Base-by-base conservation (phyloP, 1,139 yeast genomes). In the Saccharomyces hybrid region DNA sequence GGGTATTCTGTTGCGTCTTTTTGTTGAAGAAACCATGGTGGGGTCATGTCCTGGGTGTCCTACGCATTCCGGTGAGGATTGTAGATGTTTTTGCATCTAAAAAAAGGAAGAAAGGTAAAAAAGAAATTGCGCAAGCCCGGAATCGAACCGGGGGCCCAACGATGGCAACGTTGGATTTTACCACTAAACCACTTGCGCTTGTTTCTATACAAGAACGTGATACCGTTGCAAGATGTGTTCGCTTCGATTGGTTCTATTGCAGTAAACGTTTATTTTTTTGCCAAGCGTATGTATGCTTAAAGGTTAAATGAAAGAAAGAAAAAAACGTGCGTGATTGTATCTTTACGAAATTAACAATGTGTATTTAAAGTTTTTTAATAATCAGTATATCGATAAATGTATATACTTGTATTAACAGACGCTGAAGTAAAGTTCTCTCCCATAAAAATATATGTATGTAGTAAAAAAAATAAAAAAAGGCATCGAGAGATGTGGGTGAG, bases 121-220 rank as follows among this genome's bases (percentile, higher is more conserved):
- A 26, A 11, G 23, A 51, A 34, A 47, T 52, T 52, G 54, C 54
- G 54, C 51, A 52, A 52, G 54, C 54, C 54, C 54, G 54, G 54
- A 52, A 52, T 52, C 54, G 54, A 52, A 52, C 54, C 54, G 54
- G 54, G 54, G 44, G 44, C 44, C 44, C 44, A 38, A 38, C 44
- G 44, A 38, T 38, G 44, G 44, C 44, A 38, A 38, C 44, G 44
- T 38, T 38, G 44, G 44, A 38, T 38, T 38, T 38, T 38, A 38
- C 44, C 44, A 38, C 44, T 38, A 38, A 38, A 38, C 44, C 44
- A 38, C 44, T 38, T 38, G 44, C 44, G 44, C 44, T 38, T 20
- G 8, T 16, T 38, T 4, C 5, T 16, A 20, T 38, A 32, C 3
- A 4, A 11, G 34, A 31, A 4, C 7, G 14, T n/a, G 5, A 4